These are phyloP conservation scores for Cucurbita ficifolia DNA, from an alignment of 306 rosid species.

Conservation along the genomic window DNA sequence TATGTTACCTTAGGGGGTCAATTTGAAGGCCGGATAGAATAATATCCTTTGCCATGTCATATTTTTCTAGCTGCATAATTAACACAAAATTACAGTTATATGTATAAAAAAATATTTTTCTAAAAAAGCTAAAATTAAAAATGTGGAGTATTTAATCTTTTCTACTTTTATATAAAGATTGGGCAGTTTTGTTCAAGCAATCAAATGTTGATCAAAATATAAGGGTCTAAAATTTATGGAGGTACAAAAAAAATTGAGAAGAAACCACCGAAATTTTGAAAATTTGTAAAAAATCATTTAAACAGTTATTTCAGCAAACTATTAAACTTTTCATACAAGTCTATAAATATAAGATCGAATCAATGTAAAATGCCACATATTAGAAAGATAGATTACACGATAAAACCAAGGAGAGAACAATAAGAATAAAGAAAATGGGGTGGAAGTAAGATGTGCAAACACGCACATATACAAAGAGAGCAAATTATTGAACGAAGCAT, in stretches of 20 bases:
- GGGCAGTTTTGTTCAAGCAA: not conserved
- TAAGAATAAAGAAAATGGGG: not conserved
- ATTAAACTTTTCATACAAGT: not conserved
- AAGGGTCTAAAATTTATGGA: not conserved
- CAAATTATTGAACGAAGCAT: not conserved
- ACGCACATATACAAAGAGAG: not conserved
- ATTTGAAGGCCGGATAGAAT: slow-evolving; percentile 86
- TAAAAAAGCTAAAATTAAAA: not conserved
- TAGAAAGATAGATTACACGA: not conserved
- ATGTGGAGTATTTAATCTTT: not conserved
- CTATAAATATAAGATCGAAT: not conserved
- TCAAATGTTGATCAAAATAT: not conserved
- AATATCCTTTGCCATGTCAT: slow-evolving; percentile 65
- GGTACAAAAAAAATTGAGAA: not conserved
- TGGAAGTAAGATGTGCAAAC: not conserved
- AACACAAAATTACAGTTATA: slow-evolving; percentile 2
- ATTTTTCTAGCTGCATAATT: slow-evolving; percentile 71
- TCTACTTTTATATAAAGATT: not conserved
- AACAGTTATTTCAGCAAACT: not conserved
- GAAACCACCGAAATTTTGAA: not conserved
- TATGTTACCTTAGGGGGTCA: slow-evolving; percentile 62
- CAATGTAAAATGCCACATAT: not conserved
- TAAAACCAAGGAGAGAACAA: not conserved
- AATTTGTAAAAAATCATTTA: not conserved
- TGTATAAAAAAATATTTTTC: not conserved